Percentiles rank a stretch among this genome's conserved stretches.
phyloP scores from a whole-genome alignment of 257 asterid genomes.

The Henckelia pumila region DNA sequence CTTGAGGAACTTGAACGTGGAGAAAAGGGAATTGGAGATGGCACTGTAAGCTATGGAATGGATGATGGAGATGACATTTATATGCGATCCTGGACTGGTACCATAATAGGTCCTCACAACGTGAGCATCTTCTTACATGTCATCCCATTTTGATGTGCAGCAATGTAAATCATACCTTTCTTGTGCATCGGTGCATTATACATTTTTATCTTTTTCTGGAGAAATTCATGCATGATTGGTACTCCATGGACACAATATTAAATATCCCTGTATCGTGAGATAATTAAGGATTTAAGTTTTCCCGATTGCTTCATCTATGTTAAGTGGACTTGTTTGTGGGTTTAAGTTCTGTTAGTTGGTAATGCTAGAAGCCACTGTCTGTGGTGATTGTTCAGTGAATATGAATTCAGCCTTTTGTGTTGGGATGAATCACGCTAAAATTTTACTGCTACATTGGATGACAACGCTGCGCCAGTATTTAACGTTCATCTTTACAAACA shows the following conservation, averaged over 20 bases:
- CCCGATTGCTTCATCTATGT: neutral
- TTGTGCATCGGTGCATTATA: neutral
- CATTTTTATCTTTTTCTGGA: neutral
- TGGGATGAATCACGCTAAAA: neutral
- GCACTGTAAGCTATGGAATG: constrained; percentile 61
- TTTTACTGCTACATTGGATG: neutral
- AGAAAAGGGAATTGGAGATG: constrained; percentile 61
- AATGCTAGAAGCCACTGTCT: neutral
- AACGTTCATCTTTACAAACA: neutral
- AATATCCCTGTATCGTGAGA: too few relatives aligned
- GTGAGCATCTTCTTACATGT: constrained; percentile 17
- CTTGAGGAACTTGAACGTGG: constrained; percentile 63
- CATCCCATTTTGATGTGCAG: neutral
- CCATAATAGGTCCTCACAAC: constrained; percentile 37
- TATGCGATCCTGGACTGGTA: constrained; percentile 60
- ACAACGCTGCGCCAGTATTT: neutral
- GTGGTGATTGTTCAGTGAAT: neutral
- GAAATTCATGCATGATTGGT: neutral
- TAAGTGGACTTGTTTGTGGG: neutral
- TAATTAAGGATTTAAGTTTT: too few relatives aligned
- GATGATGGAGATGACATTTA: constrained; percentile 58
- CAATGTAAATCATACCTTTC: neutral
- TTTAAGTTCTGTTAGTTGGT: neutral
- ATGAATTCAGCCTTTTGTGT: neutral
- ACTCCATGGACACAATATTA: neutral